Base-by-base conservation (phyloP, 1,139 yeast genomes). In the Candida tropicalis region DNA sequence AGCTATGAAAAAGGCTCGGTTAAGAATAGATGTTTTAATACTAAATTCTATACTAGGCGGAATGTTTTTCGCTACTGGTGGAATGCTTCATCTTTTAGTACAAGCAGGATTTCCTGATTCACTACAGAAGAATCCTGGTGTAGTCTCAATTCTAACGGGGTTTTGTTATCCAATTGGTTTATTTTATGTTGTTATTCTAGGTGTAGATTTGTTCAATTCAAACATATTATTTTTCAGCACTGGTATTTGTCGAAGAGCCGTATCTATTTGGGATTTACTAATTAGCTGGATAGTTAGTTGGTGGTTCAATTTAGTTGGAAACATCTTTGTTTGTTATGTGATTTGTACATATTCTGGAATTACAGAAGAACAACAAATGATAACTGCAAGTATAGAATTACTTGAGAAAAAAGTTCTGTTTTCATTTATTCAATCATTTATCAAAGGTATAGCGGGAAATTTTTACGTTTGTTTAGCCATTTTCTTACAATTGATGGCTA, bases 1-100 rank as follows among this genome's bases (percentile, higher is more conserved):
- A 0, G 74, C 88, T 2, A 86, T 85, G 93, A 86, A 86, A 59
- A 86, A 86, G 57, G 78, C 91, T 2, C 72, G 95, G 56, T 72
- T 84, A 18, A 73, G 81, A 45, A 51, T 81, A 5, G 83, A 81
- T 46, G 73, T 82, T 1, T 60, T 86, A 23, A 52, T 80, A 0
- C 56, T 85, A 25, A 85, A 85, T 57, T 79, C 90, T 1, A 59
- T 86, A 9, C 63, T 84, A 51, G 95, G 91, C 2, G 95, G 91
- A 0, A 55, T 84, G 1, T 59, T 87, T 10, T 86, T 87, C 59
- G 63, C 84, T 23, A 66, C 82, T 2, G 95, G 95, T 9, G 89
- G 93, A 0, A 81, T 87, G 87, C 68, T 87, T 17, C 79, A 77
- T 53, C 68, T 83, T 2, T 62, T 77, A 52, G 68, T 78, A 5